Conservation (phyloP, 2,329 filamentous ascomycete genomes). For the Neofusicoccum umdonicola region DNA sequence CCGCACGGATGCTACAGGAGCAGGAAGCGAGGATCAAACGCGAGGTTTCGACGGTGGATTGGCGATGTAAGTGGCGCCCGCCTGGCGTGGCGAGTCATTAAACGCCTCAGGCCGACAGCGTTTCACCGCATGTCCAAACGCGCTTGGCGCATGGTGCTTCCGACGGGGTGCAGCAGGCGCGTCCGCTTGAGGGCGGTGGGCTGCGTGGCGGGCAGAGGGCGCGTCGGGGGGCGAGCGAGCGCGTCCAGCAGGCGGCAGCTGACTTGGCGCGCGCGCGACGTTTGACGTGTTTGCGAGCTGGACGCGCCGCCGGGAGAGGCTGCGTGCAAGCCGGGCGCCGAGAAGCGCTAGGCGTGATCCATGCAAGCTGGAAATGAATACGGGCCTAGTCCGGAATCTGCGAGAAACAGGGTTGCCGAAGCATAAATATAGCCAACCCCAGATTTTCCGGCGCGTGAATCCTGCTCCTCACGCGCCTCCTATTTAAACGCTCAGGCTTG, state of each 20-base stretch:
- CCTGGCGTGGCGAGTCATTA: constrained; percentile 12
- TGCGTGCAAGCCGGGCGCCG: constrained; percentile 6
- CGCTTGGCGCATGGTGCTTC: neutral
- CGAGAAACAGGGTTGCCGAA: constrained; percentile 9
- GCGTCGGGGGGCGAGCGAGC: neutral
- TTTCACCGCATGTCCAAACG: constrained; percentile 9
- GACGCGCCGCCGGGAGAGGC: neutral
- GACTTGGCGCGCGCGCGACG: neutral
- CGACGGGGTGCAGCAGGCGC: neutral
- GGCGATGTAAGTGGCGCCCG: constrained; percentile 3
- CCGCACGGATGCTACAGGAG: constrained; percentile 6
- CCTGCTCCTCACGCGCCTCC: constrained; percentile 21
- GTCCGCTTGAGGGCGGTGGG: neutral
- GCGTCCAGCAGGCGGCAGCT: neutral
- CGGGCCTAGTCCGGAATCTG: constrained; percentile 12
- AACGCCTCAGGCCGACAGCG: constrained; percentile 3
- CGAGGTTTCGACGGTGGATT: constrained; percentile 1
- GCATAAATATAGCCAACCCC: constrained; percentile 22
- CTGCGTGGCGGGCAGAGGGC: neutral
- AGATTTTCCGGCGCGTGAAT: constrained; percentile 6
- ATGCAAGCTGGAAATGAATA: constrained; percentile 12
- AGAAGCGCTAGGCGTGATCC: constrained; percentile 1
- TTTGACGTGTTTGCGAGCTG: neutral
- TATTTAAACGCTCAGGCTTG: constrained; percentile 20
- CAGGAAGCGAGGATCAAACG: constrained; percentile 3